A percentile compares a stretch with the other conserved stretches of the same genome.
Evolutionary conservation across 139 green algal genomes (phyloP).

Genomic region (Nannochloris sp.): DNA sequence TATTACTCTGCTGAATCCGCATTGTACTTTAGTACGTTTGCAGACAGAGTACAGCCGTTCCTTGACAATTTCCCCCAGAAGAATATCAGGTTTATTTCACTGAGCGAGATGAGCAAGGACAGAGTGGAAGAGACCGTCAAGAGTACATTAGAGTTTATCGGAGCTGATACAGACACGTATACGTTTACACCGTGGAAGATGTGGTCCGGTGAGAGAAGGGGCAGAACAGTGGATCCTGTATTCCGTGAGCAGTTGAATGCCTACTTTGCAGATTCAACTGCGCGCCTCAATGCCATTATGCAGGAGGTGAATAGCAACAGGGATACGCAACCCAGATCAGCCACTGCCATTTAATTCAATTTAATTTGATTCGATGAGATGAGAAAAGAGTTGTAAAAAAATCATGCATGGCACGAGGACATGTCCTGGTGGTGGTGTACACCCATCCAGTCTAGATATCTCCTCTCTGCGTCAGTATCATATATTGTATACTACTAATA

Average conservation of each 20-base stretch:
- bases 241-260: constrained; percentile 21
- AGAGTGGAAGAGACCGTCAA: constrained; percentile 32
- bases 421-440: neutral
- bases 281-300: constrained; percentile 23
- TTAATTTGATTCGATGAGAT: neutral
- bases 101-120: constrained; percentile 45
- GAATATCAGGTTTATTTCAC: constrained; percentile 64
- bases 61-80: constrained; percentile 42
- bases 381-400: no score
- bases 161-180: constrained; percentile 37
- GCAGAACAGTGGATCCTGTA: constrained; percentile 37
- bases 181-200: constrained; percentile 11
- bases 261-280: constrained; percentile 27
- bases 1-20: constrained; percentile 29
- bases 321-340: neutral
- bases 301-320: constrained; percentile 22
- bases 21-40: constrained; percentile 43
- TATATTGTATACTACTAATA: no score
- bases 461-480: neutral
- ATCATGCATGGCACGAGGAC: neutral
- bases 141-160: constrained; percentile 52
- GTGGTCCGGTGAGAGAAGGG: constrained; percentile 38
- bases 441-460: no score
- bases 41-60: constrained; percentile 53
- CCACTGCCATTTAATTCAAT: neutral